These are phyloP conservation scores for Trametes elegans DNA, from an alignment of 768 basidiomycete genomes.

Conservation along the genomic window DNA sequence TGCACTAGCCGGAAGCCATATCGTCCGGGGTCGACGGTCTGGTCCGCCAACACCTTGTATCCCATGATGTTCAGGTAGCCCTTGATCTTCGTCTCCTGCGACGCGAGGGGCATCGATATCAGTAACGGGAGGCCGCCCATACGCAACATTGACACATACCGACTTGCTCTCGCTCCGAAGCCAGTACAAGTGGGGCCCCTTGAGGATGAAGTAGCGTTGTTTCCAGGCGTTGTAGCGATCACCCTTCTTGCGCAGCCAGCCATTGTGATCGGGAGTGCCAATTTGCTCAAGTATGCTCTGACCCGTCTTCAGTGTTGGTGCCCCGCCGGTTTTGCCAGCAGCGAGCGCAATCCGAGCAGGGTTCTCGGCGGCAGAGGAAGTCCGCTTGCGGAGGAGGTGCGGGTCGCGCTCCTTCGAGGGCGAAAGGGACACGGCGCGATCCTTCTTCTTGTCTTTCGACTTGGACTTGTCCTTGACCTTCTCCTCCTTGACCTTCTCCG, in stretches of 20 bases:
- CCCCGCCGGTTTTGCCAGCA: conserved; percentile 1
- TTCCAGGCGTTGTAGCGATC: conserved; percentile 96
- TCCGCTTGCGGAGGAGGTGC: conserved; percentile 56
- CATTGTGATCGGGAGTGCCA: conserved; percentile 83
- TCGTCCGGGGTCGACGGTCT: conserved; percentile 85
- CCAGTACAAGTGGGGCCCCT: conserved; percentile 89
- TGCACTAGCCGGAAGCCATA: conserved; percentile 96
- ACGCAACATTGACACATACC: conserved; percentile 32
- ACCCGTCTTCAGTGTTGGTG: conserved; percentile 39
- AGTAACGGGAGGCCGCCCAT: neutral
- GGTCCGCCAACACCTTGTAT: conserved; percentile 91
- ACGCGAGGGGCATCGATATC: neutral
- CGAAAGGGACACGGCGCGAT: conserved; percentile 20
- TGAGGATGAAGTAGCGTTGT: conserved; percentile 84
- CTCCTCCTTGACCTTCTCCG: conserved; percentile 9
- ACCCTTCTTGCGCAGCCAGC: conserved; percentile 96
- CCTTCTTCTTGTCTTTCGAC: conserved; percentile 26
- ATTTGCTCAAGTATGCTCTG: conserved; percentile 86
- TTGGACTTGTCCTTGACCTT: conserved; percentile 27
- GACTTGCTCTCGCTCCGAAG: conserved; percentile 70
- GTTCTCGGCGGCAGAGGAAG: conserved; percentile 26
- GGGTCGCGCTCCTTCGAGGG: conserved; percentile 34
- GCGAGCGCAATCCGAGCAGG: conserved; percentile 10
- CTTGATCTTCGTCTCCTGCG: conserved; percentile 90
- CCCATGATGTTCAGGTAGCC: conserved; percentile 92